Conservation (phyloP, 345 rosid genomes). For the Gossypium arboreum region DNA sequence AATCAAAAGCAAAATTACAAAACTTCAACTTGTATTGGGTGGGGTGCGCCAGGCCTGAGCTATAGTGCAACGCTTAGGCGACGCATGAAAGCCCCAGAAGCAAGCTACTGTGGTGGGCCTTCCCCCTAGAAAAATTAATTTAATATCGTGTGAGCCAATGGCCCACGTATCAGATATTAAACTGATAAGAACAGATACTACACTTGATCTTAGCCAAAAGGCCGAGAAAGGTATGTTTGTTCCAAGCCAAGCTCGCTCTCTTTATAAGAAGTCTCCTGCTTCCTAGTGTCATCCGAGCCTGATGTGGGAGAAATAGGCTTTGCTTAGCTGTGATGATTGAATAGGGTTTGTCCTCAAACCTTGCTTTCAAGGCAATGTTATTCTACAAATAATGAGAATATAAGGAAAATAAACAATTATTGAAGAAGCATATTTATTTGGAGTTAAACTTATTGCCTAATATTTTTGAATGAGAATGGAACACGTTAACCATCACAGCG, state of each 20-base stretch:
- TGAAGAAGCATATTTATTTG: neutral
- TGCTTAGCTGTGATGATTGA: neutral
- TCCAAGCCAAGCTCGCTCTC: neutral
- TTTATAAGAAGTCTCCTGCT: neutral
- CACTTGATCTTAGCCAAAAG: constrained; percentile 49
- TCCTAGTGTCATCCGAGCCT: neutral
- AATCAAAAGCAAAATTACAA: no score
- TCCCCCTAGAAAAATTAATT: constrained; percentile 17
- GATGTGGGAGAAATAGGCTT: neutral
- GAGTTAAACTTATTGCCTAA: neutral
- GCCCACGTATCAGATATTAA: constrained; percentile 36
- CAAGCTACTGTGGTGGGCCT: neutral
- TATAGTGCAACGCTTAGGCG: neutral
- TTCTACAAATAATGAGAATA: neutral
- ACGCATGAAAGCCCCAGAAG: neutral
- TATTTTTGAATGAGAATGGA: neutral
- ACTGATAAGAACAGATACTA: constrained; percentile 47
- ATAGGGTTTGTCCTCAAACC: neutral
- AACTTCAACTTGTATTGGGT: neutral
- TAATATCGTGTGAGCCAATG: constrained; percentile 11
- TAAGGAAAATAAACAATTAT: neutral
- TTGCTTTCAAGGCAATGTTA: neutral
- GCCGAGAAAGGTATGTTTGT: constrained; percentile 37
- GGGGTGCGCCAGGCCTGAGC: neutral
- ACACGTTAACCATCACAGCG: no score